Evolutionary conservation across 2,329 filamentous ascomycete genomes (phyloP).

Genomic region (Colletotrichum lentis): DNA sequence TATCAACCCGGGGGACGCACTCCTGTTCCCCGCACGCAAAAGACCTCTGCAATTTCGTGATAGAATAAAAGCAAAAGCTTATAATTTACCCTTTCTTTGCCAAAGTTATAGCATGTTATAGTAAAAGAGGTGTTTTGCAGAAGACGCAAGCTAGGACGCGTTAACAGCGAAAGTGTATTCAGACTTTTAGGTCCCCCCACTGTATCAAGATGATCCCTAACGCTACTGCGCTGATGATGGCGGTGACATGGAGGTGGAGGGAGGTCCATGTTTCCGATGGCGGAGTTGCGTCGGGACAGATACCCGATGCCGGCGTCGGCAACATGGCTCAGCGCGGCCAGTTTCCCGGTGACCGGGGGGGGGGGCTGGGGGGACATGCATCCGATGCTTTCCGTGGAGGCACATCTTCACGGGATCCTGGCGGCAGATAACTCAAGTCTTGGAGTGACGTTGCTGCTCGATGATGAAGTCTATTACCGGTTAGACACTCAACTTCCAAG

Average conservation of each 20-base stretch:
- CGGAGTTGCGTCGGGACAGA: slow-evolving; percentile 2
- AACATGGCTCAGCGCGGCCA: neutral
- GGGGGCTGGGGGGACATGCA: neutral
- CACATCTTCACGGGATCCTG: no score
- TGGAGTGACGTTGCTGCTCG: neutral
- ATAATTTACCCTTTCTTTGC: no score
- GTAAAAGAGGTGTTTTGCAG: no score
- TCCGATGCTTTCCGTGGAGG: neutral
- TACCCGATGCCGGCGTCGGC: slow-evolving; percentile 32
- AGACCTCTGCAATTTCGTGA: no score
- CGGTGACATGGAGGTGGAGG: slow-evolving; percentile 24
- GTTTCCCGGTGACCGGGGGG: slow-evolving; percentile 5
- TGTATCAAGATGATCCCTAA: slow-evolving; percentile 24
- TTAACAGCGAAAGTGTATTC: no score
- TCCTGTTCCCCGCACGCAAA: slow-evolving; percentile 26
- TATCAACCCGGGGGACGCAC: slow-evolving; percentile 14
- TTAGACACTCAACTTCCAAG: neutral
- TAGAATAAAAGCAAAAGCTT: no score
- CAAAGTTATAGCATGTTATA: no score
- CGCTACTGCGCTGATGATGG: slow-evolving; percentile 30
- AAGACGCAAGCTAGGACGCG: no score
- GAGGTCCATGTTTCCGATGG: slow-evolving; percentile 27
- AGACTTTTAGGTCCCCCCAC: no score
- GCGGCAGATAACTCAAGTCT: neutral
- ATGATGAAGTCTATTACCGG: slow-evolving; percentile 13